Base-by-base conservation (phyloP, 106 monocot species). In the Apostasia shenzhenica region DNA sequence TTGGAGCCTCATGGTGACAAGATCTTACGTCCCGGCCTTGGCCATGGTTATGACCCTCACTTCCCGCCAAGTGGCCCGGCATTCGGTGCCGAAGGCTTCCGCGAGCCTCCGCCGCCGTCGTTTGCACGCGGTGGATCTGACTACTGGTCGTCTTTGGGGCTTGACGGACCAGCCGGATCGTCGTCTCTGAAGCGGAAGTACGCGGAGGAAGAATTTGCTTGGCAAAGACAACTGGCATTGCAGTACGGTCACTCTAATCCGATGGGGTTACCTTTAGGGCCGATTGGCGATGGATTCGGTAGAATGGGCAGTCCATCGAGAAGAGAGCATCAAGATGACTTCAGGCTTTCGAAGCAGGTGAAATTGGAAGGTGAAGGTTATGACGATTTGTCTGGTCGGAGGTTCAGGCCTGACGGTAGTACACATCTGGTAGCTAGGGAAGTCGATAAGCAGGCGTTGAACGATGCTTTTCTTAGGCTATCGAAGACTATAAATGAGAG, bases 401-500 rank as follows among this genome's bases (percentile, higher is more conserved):
- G 80, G 66, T 40, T 45, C 0, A 70, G 68, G 7, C 72, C 38
- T 43, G 75, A 68, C 3, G 59, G 45, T 3, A 73, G 70, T 64
- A 8, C 41, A 1, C 45, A 65, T 40, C 61, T 67, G 1, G 65
- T 53, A 6, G 61, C 45, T 6, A 47, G 63, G 11, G 80, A 78
- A 58, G 93, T 93, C 56, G 82, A 91, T 69, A 73, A 66, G 39
- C 71, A 82, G 59, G 84, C 70, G 2, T 8, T 97, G 62, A 92
- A 84, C 72, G 86, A 75, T 55, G 88, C 95, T 1, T 97, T 89
- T 52, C 82, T 97, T 48, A 89, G 77, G 75, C 82, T 86, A 51
- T 57, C 82, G 2, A 97, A 84, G 89, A 63, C 56, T 54, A 76
- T 97, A 5, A 84, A 92, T 55, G 95, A 92, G 77, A 84, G 68